phyloP scores from a whole-genome alignment of 1,139 yeast genomes.

The Yarrowia galli region DNA sequence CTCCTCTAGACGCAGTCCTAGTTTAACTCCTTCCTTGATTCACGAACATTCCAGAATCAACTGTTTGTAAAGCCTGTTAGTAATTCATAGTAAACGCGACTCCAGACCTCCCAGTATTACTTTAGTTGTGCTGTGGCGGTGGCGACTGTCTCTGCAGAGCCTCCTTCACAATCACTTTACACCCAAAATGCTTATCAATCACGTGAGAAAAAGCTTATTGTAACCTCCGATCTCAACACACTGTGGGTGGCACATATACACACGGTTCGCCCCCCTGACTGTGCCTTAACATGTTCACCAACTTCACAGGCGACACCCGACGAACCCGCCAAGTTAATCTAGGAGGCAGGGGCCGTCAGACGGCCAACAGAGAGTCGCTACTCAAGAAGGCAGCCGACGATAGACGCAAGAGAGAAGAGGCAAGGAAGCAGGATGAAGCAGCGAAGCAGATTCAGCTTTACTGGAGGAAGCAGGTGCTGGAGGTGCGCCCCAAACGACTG shows the following conservation, averaged over 20 bases:
- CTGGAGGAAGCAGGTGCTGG: constrained; percentile 45
- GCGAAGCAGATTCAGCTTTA: constrained; percentile 59
- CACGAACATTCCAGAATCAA: constrained; percentile 11
- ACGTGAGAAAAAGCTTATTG: constrained; percentile 15
- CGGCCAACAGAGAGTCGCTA: constrained; percentile 52
- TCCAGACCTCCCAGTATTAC: no score
- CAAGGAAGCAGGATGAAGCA: constrained; percentile 59
- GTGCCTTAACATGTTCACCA: constrained; percentile 39
- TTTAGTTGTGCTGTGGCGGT: constrained; percentile 8
- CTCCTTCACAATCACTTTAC: background rate
- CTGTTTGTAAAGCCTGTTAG: background rate
- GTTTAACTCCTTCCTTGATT: background rate
- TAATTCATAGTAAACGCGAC: background rate
- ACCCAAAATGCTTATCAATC: constrained; percentile 27
- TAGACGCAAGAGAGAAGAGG: constrained; percentile 68
- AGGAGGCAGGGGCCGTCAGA: constrained; percentile 60
- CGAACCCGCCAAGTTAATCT: constrained; percentile 69
- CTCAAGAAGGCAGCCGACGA: constrained; percentile 70
- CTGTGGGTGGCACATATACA: background rate
- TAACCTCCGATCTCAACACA: constrained; percentile 10
- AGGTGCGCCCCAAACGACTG: constrained; percentile 40
- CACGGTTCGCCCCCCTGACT: background rate
- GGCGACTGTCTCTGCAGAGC: background rate
- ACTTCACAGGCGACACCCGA: constrained; percentile 52
- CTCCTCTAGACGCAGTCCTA: background rate